Evolutionary conservation across 2,329 filamentous ascomycete species (phyloP), one percentile per base, ranked within the genome.

Genomic region (Microdochium bolleyi): DNA sequence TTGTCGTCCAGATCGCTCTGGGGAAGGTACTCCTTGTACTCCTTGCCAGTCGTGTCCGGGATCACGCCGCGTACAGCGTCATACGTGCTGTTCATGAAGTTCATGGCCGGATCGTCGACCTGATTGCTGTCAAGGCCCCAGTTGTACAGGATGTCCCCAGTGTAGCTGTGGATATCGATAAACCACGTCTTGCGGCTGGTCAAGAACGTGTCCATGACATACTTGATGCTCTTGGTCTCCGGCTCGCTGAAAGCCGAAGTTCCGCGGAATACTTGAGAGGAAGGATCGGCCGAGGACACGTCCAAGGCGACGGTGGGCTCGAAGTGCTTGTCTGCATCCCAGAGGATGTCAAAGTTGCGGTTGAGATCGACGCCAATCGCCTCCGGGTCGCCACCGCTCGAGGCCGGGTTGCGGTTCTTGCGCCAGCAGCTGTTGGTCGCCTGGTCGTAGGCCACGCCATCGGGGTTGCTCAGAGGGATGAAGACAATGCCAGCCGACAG

Each of bases 51-150:
- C 1, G 61, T 64, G 44, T 74, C 67, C 24, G 70, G 68, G 1
- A 73, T 62, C 11, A 75, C 60, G 30, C 79, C 79, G 16, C 79
- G 74, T 49, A 71, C 70, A 51, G 72, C 72, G 53, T 83, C 73
- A 54, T 76, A 84, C 3, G 71, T 64, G 2, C 66, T 51, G 69
- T 82, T 83, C 24, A 69, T 61, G 64, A 82, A 80, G 65, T 73
- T 82, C 70, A 78, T 76, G 49, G 57, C 57, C 0, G 72, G 60
- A 48, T 71, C 69, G 0, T 63, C 69, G 50, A 64, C 66, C 63
- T 83, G 79, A 53, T 74, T 67, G 48, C 76, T 70, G 57, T 83
- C 79, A 56, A 78, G 75, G 22, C 80, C 79, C 79, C 79, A 83
- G 52, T 69, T 72, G 64, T 82, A 82, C 14, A 83, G 64, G 19